A percentile compares a stretch with the other conserved stretches of the same genome.
Conservation (phyloP, 805 yeast genomes). For the Pichia deserticola region DNA sequence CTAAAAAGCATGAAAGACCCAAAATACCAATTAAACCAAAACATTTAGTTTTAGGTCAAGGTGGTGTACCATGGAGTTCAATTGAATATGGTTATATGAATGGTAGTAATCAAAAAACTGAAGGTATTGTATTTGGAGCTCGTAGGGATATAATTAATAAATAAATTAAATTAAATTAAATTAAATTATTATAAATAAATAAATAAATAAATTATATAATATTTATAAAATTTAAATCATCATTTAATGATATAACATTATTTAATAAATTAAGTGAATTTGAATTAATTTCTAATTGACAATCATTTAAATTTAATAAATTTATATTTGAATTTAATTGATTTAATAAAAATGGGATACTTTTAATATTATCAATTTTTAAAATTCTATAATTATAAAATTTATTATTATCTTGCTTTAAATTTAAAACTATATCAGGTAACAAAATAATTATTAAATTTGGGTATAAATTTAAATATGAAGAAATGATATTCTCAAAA, state of each 20-base stretch:
- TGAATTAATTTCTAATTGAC: slow-evolving; percentile 16
- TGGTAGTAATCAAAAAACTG: slow-evolving; percentile 48
- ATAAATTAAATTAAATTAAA: too few relatives aligned
- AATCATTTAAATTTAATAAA: slow-evolving; percentile 18
- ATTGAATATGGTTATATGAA: slow-evolving; percentile 53
- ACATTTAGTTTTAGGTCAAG: slow-evolving; percentile 28
- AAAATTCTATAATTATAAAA: slow-evolving; percentile 30
- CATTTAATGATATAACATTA: slow-evolving; percentile 10
- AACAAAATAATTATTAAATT: slow-evolving; percentile 23
- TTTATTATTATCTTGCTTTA: slow-evolving; percentile 12
- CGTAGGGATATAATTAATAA: slow-evolving; percentile 36
- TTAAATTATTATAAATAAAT: too few relatives aligned
- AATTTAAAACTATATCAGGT: slow-evolving; percentile 13
- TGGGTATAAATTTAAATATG: slow-evolving; percentile 13
- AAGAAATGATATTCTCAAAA: not conserved
- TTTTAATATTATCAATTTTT: slow-evolving; percentile 39
- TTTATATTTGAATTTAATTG: slow-evolving; percentile 32
- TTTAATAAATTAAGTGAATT: slow-evolving; percentile 21
- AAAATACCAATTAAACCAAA: slow-evolving; percentile 50
- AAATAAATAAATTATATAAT: slow-evolving; percentile 3
- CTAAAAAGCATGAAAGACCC: slow-evolving; percentile 41
- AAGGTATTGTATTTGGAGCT: slow-evolving; percentile 48
- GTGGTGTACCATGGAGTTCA: slow-evolving; percentile 43
- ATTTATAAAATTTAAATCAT: not conserved
- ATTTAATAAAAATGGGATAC: slow-evolving; percentile 49